Conservation (phyloP, 176 grass and related monocot genomes). For the Phragmites australis region DNA sequence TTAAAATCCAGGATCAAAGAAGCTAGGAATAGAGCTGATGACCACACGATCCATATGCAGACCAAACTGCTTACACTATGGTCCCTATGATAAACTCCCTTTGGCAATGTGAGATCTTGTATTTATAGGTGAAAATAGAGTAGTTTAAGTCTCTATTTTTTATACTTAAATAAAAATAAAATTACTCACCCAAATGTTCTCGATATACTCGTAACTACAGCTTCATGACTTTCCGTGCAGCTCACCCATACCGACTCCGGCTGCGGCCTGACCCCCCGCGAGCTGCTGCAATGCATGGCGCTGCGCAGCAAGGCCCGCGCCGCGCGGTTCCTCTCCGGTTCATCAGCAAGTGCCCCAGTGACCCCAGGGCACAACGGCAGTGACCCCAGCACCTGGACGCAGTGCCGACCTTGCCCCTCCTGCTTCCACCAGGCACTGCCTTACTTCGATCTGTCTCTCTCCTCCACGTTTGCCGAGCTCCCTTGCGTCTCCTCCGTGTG, state of each 20-base stretch:
- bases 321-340: neutral
- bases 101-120: too few species aligned
- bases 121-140: too few species aligned
- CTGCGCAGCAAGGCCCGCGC: constrained; percentile 35
- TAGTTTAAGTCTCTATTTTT: too few species aligned
- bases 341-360: neutral
- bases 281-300: constrained; percentile 41
- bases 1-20: too few species aligned
- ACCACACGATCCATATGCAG: too few species aligned
- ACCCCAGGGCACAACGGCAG: neutral
- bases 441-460: constrained; percentile 3
- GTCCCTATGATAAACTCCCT: too few species aligned
- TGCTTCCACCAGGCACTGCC: constrained; percentile 40
- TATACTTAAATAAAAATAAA: too few species aligned
- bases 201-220: too few species aligned
- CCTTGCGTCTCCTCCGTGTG: constrained; percentile 23
- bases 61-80: too few species aligned
- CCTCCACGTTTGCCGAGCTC: constrained; percentile 34
- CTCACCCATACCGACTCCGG: constrained; percentile 36
- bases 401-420: constrained; percentile 40
- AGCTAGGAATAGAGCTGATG: too few species aligned
- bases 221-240: too few species aligned
- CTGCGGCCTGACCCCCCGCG: constrained; percentile 16
- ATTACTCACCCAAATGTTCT: too few species aligned
- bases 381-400: constrained; percentile 30